Percentiles rank a stretch among this genome's conserved stretches.
Evolutionary conservation across 768 basidiomycete genomes (phyloP).

Genomic region (Leccinum broughii): DNA sequence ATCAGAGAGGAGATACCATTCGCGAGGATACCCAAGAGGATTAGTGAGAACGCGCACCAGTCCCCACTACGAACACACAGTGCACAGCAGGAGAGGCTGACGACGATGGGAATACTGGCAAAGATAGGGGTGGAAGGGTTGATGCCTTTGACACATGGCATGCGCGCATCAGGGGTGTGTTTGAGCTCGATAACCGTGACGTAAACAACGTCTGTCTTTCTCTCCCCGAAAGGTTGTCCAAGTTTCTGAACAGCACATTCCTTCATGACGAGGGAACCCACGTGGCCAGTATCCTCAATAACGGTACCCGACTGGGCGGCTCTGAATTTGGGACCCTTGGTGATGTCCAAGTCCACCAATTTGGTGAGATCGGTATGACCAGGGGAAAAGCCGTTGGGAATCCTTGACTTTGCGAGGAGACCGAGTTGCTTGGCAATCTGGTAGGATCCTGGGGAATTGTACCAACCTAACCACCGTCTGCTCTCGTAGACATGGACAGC

Average conservation of each 20-base stretch:
- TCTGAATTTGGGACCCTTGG: constrained; percentile 6
- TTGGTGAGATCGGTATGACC: constrained; percentile 12
- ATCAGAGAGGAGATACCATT: constrained; percentile 21
- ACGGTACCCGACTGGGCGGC: constrained; percentile 1
- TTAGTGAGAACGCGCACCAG: constrained; percentile 28
- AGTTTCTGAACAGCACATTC: not conserved
- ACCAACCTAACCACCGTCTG: constrained; percentile 32
- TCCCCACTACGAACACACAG: constrained; percentile 7
- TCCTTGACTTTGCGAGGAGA: constrained; percentile 16
- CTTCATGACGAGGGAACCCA: constrained; percentile 8
- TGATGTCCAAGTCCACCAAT: not conserved
- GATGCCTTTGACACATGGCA: not conserved
- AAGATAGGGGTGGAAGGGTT: not conserved
- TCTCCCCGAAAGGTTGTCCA: not conserved
- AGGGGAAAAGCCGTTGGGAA: constrained; percentile 1
- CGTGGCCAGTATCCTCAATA: constrained; percentile 4
- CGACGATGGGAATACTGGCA: constrained; percentile 16
- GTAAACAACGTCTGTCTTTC: not conserved
- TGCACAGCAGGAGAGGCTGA: constrained; percentile 6
- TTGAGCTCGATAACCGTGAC: constrained; percentile 5
- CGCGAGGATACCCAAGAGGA: constrained; percentile 29
- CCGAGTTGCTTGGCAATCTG: constrained; percentile 27
- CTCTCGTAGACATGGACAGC: constrained; percentile 27
- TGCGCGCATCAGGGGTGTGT: not conserved
- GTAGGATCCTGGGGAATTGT: constrained; percentile 36